Conservation (phyloP, 345 rosid species). For the Schrenkiella parvula region DNA sequence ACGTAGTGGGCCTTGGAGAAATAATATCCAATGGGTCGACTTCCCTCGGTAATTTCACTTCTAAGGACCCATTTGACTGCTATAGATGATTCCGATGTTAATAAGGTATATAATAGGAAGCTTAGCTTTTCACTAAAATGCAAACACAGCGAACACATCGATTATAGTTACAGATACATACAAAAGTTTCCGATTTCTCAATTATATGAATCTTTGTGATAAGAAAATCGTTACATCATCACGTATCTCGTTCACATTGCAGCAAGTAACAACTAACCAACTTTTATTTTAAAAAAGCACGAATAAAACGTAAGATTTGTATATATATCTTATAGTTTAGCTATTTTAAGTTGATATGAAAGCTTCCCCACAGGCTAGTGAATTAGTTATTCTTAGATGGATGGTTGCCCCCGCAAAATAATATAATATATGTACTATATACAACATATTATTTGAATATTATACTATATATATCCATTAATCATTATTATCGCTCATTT, state of each 20-base stretch:
- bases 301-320: background rate
- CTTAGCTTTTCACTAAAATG: background rate
- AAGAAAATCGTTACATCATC: slow-evolving; percentile 1
- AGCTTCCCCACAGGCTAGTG: background rate
- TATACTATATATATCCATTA: background rate
- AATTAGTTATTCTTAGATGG: slow-evolving; percentile 1
- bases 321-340: background rate
- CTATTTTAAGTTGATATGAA: background rate
- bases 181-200: background rate
- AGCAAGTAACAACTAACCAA: background rate
- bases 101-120: no score
- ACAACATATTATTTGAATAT: no score
- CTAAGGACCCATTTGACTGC: background rate
- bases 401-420: background rate
- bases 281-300: background rate
- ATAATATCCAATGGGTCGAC: background rate
- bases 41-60: background rate
- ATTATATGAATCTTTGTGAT: background rate
- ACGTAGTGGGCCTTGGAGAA: background rate
- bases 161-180: background rate
- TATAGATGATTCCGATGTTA: no score
- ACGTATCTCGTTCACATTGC: slow-evolving; percentile 5
- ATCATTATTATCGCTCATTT: background rate
- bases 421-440: background rate
- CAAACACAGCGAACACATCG: background rate